These are phyloP conservation scores for Penicillium occitanis DNA, from an alignment of 2,329 filamentous ascomycete genomes.

Conservation along the genomic window DNA sequence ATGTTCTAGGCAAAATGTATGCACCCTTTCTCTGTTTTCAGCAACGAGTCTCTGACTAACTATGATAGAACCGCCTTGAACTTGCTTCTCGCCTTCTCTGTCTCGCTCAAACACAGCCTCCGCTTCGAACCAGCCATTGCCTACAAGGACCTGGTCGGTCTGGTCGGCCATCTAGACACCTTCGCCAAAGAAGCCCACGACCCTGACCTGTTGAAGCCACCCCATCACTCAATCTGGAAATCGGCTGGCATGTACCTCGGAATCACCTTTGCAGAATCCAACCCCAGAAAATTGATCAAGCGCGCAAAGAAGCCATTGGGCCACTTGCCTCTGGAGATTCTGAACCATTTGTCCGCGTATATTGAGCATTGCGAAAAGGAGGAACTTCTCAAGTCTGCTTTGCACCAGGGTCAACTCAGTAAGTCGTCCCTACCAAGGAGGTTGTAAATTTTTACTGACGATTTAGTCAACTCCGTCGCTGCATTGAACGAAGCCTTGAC, in stretches of 20 bases:
- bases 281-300: constrained; percentile 77
- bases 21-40: constrained; percentile 14
- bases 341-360: constrained; percentile 69
- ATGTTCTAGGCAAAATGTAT: constrained; percentile 66
- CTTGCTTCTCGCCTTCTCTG: constrained; percentile 73
- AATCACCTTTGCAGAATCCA: constrained; percentile 71
- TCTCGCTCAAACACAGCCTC: constrained; percentile 76
- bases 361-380: constrained; percentile 59
- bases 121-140: constrained; percentile 79
- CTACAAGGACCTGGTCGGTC: constrained; percentile 69
- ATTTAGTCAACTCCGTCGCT: constrained; percentile 58
- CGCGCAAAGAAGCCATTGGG: constrained; percentile 69
- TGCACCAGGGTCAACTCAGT: constrained; percentile 43
- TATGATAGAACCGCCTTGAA: constrained; percentile 65
- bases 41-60: not conserved
- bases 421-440: constrained; percentile 10
- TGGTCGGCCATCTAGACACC: constrained; percentile 71
- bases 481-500: constrained; percentile 70
- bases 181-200: constrained; percentile 65
- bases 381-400: constrained; percentile 36
- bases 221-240: constrained; percentile 59
- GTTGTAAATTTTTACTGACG: not conserved
- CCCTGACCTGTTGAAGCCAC: constrained; percentile 34
- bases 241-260: constrained; percentile 70
- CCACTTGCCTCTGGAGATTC: constrained; percentile 79